phyloP scores from a whole-genome alignment of 805 yeast species.

The Yamadazyma philogaea region DNA sequence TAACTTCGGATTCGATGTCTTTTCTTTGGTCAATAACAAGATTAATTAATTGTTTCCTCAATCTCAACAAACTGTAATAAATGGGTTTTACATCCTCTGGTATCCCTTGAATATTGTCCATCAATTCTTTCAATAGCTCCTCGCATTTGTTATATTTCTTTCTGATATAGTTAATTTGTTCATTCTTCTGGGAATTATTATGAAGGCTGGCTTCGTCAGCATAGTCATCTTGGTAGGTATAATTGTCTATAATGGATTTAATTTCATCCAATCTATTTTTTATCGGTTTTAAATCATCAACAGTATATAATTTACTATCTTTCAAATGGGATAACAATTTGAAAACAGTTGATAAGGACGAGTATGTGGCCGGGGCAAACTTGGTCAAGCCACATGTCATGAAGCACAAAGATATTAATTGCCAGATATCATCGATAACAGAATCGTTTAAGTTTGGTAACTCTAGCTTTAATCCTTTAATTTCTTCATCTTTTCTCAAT shows the following conservation, averaged over 20 bases:
- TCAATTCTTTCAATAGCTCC: constrained; percentile 54
- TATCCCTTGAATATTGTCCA: constrained; percentile 44
- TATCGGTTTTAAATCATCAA: constrained; percentile 79
- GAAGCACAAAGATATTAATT: constrained; percentile 78
- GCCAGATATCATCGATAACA: constrained; percentile 85
- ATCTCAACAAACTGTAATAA: constrained; percentile 57
- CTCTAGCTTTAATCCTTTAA: constrained; percentile 32
- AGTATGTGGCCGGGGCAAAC: constrained; percentile 91
- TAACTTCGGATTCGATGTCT: neutral
- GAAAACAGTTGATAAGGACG: constrained; percentile 82
- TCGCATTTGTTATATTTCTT: constrained; percentile 64
- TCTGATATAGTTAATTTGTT: constrained; percentile 59
- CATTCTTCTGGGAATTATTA: constrained; percentile 30
- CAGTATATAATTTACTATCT: constrained; percentile 79
- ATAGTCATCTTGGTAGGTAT: constrained; percentile 24
- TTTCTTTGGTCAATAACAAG: constrained; percentile 23
- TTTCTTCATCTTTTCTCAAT: constrained; percentile 49
- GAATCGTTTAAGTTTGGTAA: constrained; percentile 61
- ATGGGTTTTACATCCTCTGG: constrained; percentile 39
- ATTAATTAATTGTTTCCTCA: constrained; percentile 59
- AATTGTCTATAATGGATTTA: constrained; percentile 51
- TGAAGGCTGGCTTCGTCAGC: constrained; percentile 15
- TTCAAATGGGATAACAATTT: constrained; percentile 77
- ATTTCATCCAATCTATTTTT: constrained; percentile 71
- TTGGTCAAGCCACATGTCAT: constrained; percentile 89